Evolutionary conservation across 768 basidiomycete species (phyloP), one percentile per base, ranked within the genome.

Genomic region (Termitomyces sp.): DNA sequence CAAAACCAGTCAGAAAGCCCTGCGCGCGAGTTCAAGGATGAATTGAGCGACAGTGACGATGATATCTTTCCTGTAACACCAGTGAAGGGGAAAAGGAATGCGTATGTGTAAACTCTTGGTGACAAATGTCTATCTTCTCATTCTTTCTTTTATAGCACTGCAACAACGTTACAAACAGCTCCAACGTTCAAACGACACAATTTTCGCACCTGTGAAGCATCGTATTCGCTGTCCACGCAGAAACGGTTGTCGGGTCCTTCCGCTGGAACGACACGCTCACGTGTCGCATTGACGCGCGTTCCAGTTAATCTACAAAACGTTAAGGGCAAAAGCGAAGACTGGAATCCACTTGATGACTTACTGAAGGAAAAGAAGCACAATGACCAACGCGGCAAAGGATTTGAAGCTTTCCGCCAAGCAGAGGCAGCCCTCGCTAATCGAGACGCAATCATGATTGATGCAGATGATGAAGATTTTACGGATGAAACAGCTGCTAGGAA

Each of bases 321-420:
- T 1, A 63, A 66, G 49, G 53, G 54, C 37, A 69, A 70, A 51
- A 58, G 36, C 20, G 66, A 66, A 57, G 58, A n/a, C 12, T 58
- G 30, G 34, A 81, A 85, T 61, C 86, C 87, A 11, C 73, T 89
- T 22, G 78, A 76, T 51, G 77, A 72, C 1, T 76, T 87, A 33
- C 67, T 87, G 41, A 81, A 76, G 61, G 85, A 86, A 68, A 86
- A 84, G 65, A 68, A 66, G 31, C 58, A 62, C 3, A 72, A 74
- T 8, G 74, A 78, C 34, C 72, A 73, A 58, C 65, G 64, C 6
- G 78, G 79, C 12, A 73, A 75, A 30, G 78, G 77, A 45, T 69
- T 49, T 15, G 70, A 76, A 8, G 81, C 77, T 8, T 65, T 82
- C 55, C 73, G 68, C 60, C 77, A 67, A 15, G 85, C 83, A 15